Percentiles rank a stretch among this genome's conserved stretches.
phyloP scores from a whole-genome alignment of 2,329 filamentous ascomycete genomes.

The Nigrospora sphaerica region DNA sequence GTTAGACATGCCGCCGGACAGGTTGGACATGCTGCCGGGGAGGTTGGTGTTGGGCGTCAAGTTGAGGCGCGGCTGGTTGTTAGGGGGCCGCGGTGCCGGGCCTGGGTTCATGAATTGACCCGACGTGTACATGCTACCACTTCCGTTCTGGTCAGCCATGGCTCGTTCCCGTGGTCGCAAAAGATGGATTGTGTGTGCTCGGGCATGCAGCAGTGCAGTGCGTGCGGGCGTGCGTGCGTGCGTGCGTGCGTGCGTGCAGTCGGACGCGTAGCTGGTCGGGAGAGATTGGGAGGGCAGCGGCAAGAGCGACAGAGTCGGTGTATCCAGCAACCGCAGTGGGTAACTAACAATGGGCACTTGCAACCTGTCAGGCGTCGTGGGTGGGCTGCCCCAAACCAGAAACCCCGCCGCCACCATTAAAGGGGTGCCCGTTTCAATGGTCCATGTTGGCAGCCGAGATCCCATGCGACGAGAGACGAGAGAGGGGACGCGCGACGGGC shows the following conservation, averaged over 20 bases:
- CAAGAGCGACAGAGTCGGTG: too few relatives aligned
- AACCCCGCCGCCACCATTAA: conserved; percentile 3
- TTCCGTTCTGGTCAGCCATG: conserved; percentile 24
- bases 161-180: conserved; percentile 7
- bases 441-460: not conserved
- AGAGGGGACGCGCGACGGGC: not conserved
- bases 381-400: not conserved
- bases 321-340: not conserved
- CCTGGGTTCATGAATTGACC: conserved; percentile 93
- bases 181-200: too few relatives aligned
- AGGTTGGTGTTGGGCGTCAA: conserved; percentile 71
- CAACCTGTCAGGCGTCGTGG: too few relatives aligned
- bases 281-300: too few relatives aligned
- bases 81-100: conserved; percentile 84
- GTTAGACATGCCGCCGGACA: conserved; percentile 71
- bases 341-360: not conserved
- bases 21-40: conserved; percentile 54
- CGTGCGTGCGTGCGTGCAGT: too few relatives aligned
- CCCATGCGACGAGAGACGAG: not conserved
- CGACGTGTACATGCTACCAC: conserved; percentile 48
- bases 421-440: not conserved
- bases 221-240: too few relatives aligned
- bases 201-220: too few relatives aligned
- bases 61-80: conserved; percentile 73
- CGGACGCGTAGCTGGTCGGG: too few relatives aligned